These are phyloP conservation scores for Hygrophorus russula DNA, from an alignment of 768 basidiomycete genomes.

Conservation along the genomic window DNA sequence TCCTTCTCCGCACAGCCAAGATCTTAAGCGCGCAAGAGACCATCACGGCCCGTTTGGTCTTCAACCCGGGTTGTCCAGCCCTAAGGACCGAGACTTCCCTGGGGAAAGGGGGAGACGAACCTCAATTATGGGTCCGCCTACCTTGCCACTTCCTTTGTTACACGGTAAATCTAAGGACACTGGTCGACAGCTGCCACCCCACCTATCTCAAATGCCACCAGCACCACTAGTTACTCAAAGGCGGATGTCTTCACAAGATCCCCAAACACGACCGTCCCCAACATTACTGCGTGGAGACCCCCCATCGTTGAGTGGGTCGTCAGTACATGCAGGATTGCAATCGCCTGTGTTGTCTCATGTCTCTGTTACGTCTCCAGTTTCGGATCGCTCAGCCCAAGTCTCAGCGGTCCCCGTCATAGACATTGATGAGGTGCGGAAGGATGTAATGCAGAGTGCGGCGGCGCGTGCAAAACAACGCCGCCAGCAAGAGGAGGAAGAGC, in stretches of 20 bases:
- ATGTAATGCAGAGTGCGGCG: conserved; percentile 75
- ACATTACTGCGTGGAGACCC: neutral
- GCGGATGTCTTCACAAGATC: conserved; percentile 32
- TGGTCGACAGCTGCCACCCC: conserved; percentile 47
- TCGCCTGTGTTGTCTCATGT: conserved; percentile 34
- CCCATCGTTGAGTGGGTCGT: conserved; percentile 1
- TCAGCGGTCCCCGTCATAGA: conserved; percentile 28
- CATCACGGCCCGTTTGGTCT: conserved; percentile 11
- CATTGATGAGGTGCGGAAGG: conserved; percentile 58
- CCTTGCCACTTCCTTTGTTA: conserved; percentile 27
- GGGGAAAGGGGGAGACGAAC: conserved; percentile 26
- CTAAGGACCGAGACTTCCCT: conserved; percentile 20
- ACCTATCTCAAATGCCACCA: conserved; percentile 30
- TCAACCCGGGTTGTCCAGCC: conserved; percentile 11
- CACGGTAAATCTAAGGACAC: conserved; percentile 25
- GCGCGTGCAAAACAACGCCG: conserved; percentile 73
- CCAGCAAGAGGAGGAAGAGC: conserved; percentile 74
- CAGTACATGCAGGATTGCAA: conserved; percentile 25
- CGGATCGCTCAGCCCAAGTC: conserved; percentile 16
- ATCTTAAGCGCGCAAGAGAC: conserved; percentile 15
- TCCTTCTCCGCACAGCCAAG: conserved; percentile 6
- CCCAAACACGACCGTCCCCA: neutral
- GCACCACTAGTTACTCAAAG: conserved; percentile 15
- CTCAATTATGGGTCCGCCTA: conserved; percentile 42
- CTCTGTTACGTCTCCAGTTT: conserved; percentile 28